phyloP scores from a whole-genome alignment of 495 filamentous ascomycete genomes.

The Parachaetomium inaequale region DNA sequence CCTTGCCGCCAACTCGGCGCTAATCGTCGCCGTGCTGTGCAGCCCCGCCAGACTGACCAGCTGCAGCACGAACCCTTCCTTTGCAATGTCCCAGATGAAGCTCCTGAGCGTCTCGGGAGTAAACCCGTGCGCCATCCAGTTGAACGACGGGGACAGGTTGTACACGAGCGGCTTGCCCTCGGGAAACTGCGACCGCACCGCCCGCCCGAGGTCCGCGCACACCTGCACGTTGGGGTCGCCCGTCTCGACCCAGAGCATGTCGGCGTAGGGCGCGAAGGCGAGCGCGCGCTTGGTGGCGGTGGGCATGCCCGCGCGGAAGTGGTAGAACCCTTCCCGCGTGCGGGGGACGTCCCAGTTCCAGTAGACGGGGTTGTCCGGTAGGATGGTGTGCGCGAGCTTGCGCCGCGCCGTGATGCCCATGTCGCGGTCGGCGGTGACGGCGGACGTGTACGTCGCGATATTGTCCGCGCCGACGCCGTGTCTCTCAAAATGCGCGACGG shows the following conservation, averaged over 20 bases:
- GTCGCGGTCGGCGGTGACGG: conserved; percentile 60
- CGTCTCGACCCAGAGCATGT: conserved; percentile 96
- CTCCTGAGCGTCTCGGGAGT: conserved; percentile 69
- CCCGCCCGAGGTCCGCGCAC: conserved; percentile 62
- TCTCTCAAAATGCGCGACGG: conserved; percentile 64
- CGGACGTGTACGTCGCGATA: conserved; percentile 61
- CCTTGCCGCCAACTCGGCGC: conserved; percentile 70
- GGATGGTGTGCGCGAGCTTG: conserved; percentile 60
- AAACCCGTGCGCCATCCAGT: conserved; percentile 97
- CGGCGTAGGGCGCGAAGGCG: conserved; percentile 86
- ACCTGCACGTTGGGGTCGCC: conserved; percentile 79
- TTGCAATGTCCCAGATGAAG: conserved; percentile 94
- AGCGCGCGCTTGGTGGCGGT: conserved; percentile 91
- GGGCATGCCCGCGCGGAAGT: conserved; percentile 82
- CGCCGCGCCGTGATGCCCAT: conserved; percentile 74
- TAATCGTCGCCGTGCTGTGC: conserved; percentile 84
- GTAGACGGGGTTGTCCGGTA: conserved; percentile 55
- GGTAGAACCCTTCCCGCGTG: conserved; percentile 93
- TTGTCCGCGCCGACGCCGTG: conserved; percentile 57
- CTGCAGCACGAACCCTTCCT: conserved; percentile 91
- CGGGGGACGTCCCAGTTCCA: conserved; percentile 92
- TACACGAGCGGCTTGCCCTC: conserved; percentile 93
- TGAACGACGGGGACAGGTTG: conserved; percentile 94
- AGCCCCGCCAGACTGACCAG: conserved; percentile 87
- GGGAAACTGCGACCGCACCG: conserved; percentile 63